Evolutionary conservation across 805 yeast genomes (phyloP).

Genomic region (Komagataella mondaviorum): DNA sequence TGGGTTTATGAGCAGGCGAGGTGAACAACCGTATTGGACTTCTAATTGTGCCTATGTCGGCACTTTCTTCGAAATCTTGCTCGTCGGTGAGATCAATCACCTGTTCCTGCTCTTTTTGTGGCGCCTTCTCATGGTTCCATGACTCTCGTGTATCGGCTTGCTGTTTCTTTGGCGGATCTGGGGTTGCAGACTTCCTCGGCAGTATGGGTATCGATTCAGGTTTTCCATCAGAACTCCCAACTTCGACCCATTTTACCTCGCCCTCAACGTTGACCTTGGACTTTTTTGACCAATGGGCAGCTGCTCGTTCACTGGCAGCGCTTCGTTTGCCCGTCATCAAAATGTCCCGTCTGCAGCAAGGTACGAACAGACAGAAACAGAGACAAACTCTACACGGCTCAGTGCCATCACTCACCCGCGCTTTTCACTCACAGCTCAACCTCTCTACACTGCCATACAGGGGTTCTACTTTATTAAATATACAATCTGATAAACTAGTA

Average conservation of each 20-base stretch:
- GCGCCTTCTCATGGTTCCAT: background rate
- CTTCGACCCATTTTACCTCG: background rate
- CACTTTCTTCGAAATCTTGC: background rate
- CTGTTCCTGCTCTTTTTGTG: background rate
- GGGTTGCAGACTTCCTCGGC: background rate
- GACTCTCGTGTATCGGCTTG: background rate
- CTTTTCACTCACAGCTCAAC: background rate
- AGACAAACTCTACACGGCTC: background rate
- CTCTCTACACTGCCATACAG: conserved; percentile 4
- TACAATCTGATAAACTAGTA: conserved; percentile 44
- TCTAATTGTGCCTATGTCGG: background rate
- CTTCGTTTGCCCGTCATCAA: conserved; percentile 5
- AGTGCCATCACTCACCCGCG: background rate
- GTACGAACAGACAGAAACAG: background rate
- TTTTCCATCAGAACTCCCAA: background rate
- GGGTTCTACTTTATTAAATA: background rate
- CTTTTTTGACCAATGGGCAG: conserved; percentile 1
- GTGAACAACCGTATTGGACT: background rate
- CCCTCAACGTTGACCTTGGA: background rate
- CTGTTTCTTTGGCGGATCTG: background rate
- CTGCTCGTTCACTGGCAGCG: conserved; percentile 1
- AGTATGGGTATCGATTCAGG: background rate
- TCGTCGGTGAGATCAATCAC: background rate
- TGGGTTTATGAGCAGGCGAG: background rate
- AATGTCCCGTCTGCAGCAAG: background rate